Percentiles rank a stretch among this genome's conserved stretches.
These are phyloP conservation scores for Phytophthora agathidicida DNA, from an alignment of 352 stramenopile genomes.

Conservation along the genomic window DNA sequence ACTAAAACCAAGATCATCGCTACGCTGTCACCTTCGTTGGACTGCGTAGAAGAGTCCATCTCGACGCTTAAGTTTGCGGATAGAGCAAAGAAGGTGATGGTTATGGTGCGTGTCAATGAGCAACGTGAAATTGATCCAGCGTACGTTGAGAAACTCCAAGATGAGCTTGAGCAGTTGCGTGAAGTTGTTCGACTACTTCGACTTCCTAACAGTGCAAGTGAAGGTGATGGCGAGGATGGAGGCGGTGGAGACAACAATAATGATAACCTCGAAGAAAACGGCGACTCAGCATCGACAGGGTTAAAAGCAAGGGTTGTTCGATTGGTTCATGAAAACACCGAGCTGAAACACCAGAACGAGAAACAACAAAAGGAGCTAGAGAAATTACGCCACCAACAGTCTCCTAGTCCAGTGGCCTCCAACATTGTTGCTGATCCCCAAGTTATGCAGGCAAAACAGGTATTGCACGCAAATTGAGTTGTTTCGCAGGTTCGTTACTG, in stretches of 20 bases:
- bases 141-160: slow-evolving; percentile 88
- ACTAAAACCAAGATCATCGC: slow-evolving; percentile 93
- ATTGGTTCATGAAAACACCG: slow-evolving; percentile 71
- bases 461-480: slow-evolving; percentile 6
- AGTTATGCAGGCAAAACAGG: slow-evolving; percentile 36
- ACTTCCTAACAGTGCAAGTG: slow-evolving; percentile 11
- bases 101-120: slow-evolving; percentile 85
- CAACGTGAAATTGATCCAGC: slow-evolving; percentile 85
- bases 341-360: slow-evolving; percentile 64
- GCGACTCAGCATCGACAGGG: slow-evolving; percentile 3
- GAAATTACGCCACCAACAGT: slow-evolving; percentile 37
- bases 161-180: slow-evolving; percentile 83
- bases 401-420: background rate
- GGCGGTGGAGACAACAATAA: slow-evolving; percentile 22
- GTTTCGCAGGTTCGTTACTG: background rate
- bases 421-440: slow-evolving; percentile 26
- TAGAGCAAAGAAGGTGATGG: slow-evolving; percentile 92
- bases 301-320: slow-evolving; percentile 49
- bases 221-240: slow-evolving; percentile 5
- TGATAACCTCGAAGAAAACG: slow-evolving; percentile 25
- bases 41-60: slow-evolving; percentile 92
- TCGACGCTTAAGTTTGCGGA: slow-evolving; percentile 95
- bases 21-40: slow-evolving; percentile 83
- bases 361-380: slow-evolving; percentile 68
- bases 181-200: slow-evolving; percentile 60